phyloP scores from a whole-genome alignment of 1,284 basidiomycete species.

The Apiotrichum akiyoshidainum region DNA sequence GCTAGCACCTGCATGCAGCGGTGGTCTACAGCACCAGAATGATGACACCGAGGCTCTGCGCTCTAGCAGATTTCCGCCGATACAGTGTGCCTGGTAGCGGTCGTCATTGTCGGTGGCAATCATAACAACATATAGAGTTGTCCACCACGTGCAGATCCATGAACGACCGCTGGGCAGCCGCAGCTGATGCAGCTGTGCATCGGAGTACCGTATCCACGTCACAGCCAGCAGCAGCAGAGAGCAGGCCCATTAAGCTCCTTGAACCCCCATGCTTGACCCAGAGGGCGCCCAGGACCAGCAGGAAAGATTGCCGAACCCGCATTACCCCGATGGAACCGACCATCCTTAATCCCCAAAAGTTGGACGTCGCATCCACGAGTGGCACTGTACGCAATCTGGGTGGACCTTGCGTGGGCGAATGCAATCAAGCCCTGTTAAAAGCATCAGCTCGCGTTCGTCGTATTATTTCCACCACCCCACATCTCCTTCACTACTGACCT shows the following conservation, averaged over 20 bases:
- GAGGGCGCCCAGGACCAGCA: not conserved
- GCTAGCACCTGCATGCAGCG: too few relatives aligned
- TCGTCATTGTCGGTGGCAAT: too few relatives aligned
- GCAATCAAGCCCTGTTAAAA: not conserved
- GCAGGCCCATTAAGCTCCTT: not conserved
- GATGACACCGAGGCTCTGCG: too few relatives aligned
- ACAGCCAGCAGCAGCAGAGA: not conserved
- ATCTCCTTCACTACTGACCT: not conserved
- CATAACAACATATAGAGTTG: too few relatives aligned
- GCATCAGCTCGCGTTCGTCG: not conserved
- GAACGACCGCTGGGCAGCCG: too few relatives aligned
- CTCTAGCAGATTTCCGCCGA: too few relatives aligned
- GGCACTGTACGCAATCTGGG: not conserved
- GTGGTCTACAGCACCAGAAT: too few relatives aligned
- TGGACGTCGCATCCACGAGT: not conserved
- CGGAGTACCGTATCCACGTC: not conserved
- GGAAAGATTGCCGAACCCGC: not conserved
- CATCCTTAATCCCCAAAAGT: slow-evolving; percentile 13
- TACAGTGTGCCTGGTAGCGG: too few relatives aligned
- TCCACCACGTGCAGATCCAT: too few relatives aligned
- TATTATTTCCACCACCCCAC: not conserved
- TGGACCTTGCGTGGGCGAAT: slow-evolving; percentile 11
- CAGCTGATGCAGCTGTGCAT: not conserved
- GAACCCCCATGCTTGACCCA: not conserved
- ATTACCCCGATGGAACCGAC: not conserved